These are phyloP conservation scores for Hyaloperonospora arabidopsidis DNA, from an alignment of 352 stramenopile genomes.

Conservation along the genomic window DNA sequence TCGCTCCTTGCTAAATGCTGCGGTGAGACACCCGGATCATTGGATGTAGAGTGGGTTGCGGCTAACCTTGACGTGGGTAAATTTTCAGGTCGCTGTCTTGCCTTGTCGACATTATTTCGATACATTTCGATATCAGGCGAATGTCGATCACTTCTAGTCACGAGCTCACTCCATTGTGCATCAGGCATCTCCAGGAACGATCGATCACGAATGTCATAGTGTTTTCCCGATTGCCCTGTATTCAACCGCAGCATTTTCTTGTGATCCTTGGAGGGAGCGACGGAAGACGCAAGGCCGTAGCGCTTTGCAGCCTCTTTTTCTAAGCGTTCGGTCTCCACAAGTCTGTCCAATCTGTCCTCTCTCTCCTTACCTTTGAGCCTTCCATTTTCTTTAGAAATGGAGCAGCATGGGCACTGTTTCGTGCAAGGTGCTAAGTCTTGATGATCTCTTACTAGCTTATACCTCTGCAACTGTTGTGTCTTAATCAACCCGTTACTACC, in stretches of 20 bases:
- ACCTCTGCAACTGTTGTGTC: not conserved
- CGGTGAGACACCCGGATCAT: not conserved
- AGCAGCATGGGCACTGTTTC: too few relatives aligned
- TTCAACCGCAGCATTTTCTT: not conserved
- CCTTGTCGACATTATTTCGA: not conserved
- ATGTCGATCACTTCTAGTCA: not conserved
- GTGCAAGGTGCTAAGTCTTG: not conserved
- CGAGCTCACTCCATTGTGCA: not conserved
- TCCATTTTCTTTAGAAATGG: too few relatives aligned
- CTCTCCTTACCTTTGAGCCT: too few relatives aligned
- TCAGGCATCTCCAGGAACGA: not conserved
- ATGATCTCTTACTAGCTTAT: not conserved
- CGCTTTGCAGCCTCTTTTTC: not conserved
- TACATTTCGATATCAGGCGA: not conserved
- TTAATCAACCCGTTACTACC: not conserved
- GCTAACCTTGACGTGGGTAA: slow-evolving; percentile 8
- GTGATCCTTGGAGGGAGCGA: not conserved
- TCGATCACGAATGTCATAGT: not conserved
- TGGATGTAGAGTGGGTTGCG: not conserved
- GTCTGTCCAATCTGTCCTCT: not conserved
- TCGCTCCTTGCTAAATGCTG: not conserved
- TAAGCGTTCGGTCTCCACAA: not conserved
- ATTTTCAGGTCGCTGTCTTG: slow-evolving; percentile 8
- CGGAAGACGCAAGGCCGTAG: not conserved
- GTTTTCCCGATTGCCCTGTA: not conserved